Conservation (phyloP, 176 grass and related monocot species). For the Avena sativa region DNA sequence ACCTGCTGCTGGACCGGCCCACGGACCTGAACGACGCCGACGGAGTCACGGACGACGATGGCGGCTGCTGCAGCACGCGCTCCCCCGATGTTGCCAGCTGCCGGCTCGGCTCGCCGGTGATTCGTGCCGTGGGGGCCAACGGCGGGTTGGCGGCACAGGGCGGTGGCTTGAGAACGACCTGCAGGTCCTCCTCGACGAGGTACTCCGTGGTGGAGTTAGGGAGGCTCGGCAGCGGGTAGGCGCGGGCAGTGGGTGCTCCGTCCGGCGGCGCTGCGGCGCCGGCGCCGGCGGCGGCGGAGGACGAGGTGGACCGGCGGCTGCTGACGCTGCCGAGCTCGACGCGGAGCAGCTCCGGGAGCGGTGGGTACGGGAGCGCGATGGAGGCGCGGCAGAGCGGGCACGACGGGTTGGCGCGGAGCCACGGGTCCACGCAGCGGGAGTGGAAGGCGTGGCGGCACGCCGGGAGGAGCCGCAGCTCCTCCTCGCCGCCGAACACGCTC, state of each 20-base stretch:
- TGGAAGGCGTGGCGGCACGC: constrained; percentile 92
- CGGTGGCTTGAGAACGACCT: constrained; percentile 66
- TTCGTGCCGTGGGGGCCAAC: background rate
- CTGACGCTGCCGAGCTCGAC: constrained; percentile 87
- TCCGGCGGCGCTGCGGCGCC: constrained; percentile 36
- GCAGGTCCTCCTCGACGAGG: constrained; percentile 84
- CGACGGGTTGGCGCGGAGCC: constrained; percentile 71
- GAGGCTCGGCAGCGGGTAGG: constrained; percentile 36
- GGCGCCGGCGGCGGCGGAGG: constrained; percentile 19
- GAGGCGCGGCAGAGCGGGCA: constrained; percentile 93
- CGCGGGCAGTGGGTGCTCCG: background rate
- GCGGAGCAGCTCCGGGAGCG: constrained; percentile 63
- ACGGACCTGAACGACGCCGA: constrained; percentile 75
- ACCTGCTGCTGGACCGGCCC: constrained; percentile 66
- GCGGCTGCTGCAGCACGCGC: constrained; percentile 34
- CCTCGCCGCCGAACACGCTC: constrained; percentile 61
- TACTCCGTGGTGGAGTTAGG: constrained; percentile 56
- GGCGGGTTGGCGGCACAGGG: constrained; percentile 27
- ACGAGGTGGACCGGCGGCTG: constrained; percentile 54
- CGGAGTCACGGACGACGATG: constrained; percentile 52
- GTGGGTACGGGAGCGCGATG: constrained; percentile 65
- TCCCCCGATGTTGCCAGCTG: constrained; percentile 36
- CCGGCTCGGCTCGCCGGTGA: constrained; percentile 35
- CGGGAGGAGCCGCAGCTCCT: constrained; percentile 82
- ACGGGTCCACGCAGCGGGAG: constrained; percentile 70